Evolutionary conservation across 257 asterid species (phyloP).

Genomic region (Solanum dulcamara): DNA sequence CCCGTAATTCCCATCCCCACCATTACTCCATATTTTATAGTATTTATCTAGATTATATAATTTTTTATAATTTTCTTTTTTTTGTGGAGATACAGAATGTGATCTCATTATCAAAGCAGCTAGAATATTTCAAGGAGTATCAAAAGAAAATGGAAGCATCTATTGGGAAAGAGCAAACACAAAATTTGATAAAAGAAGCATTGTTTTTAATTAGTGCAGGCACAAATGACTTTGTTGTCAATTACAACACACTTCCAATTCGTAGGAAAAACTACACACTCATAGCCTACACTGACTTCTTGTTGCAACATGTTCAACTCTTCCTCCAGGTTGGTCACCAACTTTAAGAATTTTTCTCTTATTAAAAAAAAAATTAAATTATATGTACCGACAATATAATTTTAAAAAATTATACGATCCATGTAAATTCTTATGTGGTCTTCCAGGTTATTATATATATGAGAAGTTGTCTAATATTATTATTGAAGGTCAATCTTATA

Average conservation of each 20-base stretch:
- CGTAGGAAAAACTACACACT: conserved; percentile 38
- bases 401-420: background rate
- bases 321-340: conserved; percentile 41
- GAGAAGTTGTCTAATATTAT: background rate
- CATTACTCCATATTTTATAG: background rate
- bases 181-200: conserved; percentile 28
- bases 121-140: conserved; percentile 44
- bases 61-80: background rate
- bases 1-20: background rate
- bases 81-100: conserved; percentile 32
- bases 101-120: conserved; percentile 35
- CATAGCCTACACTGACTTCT: conserved; percentile 32
- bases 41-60: background rate
- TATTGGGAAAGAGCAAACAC: conserved; percentile 38
- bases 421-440: background rate
- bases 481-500: background rate
- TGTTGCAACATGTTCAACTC: conserved; percentile 13
- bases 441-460: background rate
- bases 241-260: conserved; percentile 48
- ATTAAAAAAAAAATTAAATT: background rate
- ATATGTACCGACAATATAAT: background rate
- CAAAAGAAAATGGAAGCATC: conserved; percentile 19
- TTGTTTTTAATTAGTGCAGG: conserved; percentile 62
- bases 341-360: background rate
- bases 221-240: conserved; percentile 63